phyloP scores from a whole-genome alignment of 768 basidiomycete genomes.

The Lactarius tabidus region DNA sequence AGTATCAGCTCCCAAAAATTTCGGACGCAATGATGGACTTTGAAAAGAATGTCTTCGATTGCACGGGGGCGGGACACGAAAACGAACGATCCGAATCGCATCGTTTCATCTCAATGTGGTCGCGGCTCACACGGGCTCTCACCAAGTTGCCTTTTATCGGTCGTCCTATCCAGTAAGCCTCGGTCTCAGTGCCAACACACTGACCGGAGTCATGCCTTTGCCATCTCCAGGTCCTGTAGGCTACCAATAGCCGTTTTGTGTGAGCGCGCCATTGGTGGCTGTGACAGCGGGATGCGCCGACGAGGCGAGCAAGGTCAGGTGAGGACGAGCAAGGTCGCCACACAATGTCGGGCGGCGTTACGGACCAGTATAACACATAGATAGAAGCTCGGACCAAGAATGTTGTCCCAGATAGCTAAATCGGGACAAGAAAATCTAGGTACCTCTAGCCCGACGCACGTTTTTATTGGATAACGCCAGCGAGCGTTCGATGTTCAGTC shows the following conservation, averaged over 20 bases:
- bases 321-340: neutral
- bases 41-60: neutral
- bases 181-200: neutral
- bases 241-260: neutral
- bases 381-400: neutral
- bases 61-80: neutral
- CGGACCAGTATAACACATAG: neutral
- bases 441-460: neutral
- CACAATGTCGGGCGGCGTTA: neutral
- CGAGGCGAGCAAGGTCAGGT: slow-evolving; percentile 13
- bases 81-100: neutral
- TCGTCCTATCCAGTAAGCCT: neutral
- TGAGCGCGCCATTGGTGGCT: neutral
- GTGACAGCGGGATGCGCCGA: neutral
- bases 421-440: neutral
- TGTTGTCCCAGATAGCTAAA: neutral
- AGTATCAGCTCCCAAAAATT: neutral
- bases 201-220: neutral
- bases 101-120: neutral
- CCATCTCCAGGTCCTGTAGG: neutral
- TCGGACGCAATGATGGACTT: neutral
- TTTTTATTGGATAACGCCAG: neutral
- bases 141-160: neutral
- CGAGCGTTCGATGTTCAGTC: neutral
- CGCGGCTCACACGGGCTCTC: neutral